Evolutionary conservation across 2,329 filamentous ascomycete genomes (phyloP), one percentile per base, ranked within the genome.

Genomic region (Colletotrichum musae): DNA sequence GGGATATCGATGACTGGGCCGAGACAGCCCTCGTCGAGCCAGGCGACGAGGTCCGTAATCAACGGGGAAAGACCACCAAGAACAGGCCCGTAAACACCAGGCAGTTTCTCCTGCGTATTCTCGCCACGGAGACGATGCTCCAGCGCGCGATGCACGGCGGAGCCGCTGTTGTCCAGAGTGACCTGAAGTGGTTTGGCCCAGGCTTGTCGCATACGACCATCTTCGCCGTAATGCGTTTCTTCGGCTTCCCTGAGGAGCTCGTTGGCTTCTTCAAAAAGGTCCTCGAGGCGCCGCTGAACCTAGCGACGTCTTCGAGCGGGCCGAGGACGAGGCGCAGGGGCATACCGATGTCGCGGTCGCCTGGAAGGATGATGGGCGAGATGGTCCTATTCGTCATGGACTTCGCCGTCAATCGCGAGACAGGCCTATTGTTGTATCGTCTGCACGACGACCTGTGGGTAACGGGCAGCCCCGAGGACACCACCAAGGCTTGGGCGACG

Each of bases 351-450:
- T 87, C 86, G 5, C 88, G 92, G 73, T 80, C 84, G 0, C 80
- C 92, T 2, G 89, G 87, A 24, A 85, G 89, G 41, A 79, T 88
- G 9, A 86, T 92, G 62, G 87, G 88, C 0, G 91, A 93, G 74
- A 78, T 83, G 0, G 79, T 90, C 0, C 78, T 93, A 0, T 92
- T 92, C 73, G 89, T 87, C 68, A 85, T 92, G 72, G 91, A 92
- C 74, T 89, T 89, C 73, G 83, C 89, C 0, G 84, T 92, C 64
- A 92, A 91, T 65, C 85, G 87, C 68, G 78, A 80, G 2, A 89
- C 89, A 0, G 89, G 89, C 0, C 79, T 80, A 2, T 80, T 84
- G n/a, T 77, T 92, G 12, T 90, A 90, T 75, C 87, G 91, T 13
- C 81, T 91, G 45, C 86, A 91, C 59, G 84, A 87, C 66, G 84